Conservation (phyloP, 2,329 filamentous ascomycete genomes). For the Oidium heveae region DNA sequence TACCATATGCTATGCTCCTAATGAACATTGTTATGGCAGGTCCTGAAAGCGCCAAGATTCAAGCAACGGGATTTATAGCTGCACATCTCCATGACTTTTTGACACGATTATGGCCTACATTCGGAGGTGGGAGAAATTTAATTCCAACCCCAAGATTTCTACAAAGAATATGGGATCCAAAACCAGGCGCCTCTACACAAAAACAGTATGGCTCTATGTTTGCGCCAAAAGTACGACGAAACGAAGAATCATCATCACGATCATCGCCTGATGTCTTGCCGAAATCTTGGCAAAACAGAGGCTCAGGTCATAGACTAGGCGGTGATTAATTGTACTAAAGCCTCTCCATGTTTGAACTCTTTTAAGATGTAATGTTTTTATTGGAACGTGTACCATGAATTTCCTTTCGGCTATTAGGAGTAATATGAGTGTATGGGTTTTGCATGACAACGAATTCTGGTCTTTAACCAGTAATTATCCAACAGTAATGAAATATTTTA, state of each 20-base stretch:
- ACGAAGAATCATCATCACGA: conserved; percentile 18
- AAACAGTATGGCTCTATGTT: conserved; percentile 39
- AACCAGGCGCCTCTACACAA: conserved; percentile 18
- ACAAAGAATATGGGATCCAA: conserved; percentile 34
- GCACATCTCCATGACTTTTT: conserved; percentile 84
- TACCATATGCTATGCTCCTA: conserved; percentile 58
- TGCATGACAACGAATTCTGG: too few species aligned
- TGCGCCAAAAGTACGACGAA: conserved; percentile 14
- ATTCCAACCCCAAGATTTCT: conserved; percentile 52
- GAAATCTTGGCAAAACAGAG: conserved; percentile 37
- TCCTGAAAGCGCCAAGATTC: conserved; percentile 27
- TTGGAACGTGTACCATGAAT: too few species aligned
- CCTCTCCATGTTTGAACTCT: too few species aligned
- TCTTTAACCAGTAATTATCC: too few species aligned
- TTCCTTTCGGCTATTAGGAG: too few species aligned
- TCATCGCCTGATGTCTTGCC: conserved; percentile 26
- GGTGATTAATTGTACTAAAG: conserved; percentile 7
- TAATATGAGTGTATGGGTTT: too few species aligned
- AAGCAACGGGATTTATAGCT: conserved; percentile 57
- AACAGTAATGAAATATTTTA: too few species aligned
- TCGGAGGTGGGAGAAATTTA: conserved; percentile 58
- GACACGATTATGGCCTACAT: conserved; percentile 65
- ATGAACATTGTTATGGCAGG: conserved; percentile 46
- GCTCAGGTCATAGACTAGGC: conserved; percentile 36
- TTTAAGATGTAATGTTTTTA: too few species aligned